Percentiles rank a stretch among this genome's conserved stretches.
phyloP scores from a whole-genome alignment of 1,284 basidiomycete genomes.

The Apiotrichum mycotoxinovorans region DNA sequence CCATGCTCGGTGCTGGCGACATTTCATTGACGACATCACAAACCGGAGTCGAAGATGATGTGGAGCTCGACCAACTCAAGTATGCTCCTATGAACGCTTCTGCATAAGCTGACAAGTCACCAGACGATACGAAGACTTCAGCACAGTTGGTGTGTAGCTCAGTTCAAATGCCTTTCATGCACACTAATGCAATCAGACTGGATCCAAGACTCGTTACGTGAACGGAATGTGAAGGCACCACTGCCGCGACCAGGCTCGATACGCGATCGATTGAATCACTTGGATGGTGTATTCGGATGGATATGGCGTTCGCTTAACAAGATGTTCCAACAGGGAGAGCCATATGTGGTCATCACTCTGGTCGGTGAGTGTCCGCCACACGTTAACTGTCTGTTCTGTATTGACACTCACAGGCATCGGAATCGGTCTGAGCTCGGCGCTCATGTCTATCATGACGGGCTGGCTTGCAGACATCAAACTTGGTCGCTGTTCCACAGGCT shows the following conservation, averaged over 20 bases:
- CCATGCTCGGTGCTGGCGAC: not conserved
- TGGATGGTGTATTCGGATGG: slow-evolving; percentile 52
- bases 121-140: slow-evolving; percentile 65
- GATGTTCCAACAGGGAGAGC: slow-evolving; percentile 56
- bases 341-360: slow-evolving; percentile 73
- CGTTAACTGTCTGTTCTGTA: not conserved
- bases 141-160: slow-evolving; percentile 62
- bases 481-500: slow-evolving; percentile 92
- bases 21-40: not conserved
- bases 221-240: slow-evolving; percentile 57
- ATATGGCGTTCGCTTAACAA: slow-evolving; percentile 63
- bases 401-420: slow-evolving; percentile 62
- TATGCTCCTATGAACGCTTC: slow-evolving; percentile 18
- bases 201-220: slow-evolving; percentile 89
- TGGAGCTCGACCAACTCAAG: slow-evolving; percentile 53
- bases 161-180: not conserved
- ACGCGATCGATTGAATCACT: slow-evolving; percentile 32
- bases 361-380: slow-evolving; percentile 63
- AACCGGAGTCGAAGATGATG: slow-evolving; percentile 30
- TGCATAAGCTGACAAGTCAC: not conserved
- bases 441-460: slow-evolving; percentile 94
- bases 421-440: slow-evolving; percentile 88
- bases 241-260: slow-evolving; percentile 23
- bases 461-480: slow-evolving; percentile 98
- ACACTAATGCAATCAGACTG: slow-evolving; percentile 59